Conservation (phyloP, 2,329 filamentous ascomycete genomes). For the Cladosporium velox region DNA sequence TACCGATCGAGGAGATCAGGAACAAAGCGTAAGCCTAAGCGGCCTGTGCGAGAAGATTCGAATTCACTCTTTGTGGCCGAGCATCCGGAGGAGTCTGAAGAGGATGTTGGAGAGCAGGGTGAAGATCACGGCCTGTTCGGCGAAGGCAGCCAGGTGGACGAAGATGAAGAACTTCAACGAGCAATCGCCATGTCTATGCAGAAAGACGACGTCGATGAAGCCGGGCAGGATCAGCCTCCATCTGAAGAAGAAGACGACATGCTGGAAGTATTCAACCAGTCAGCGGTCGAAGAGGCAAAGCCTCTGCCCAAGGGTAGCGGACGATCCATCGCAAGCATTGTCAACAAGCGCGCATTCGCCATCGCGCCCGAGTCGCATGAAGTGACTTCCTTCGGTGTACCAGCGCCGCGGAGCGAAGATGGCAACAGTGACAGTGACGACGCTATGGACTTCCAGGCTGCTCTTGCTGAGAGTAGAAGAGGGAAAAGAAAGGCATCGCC, state of each 20-base stretch:
- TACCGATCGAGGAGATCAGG: conserved; percentile 46
- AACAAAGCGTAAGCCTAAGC: conserved; percentile 25
- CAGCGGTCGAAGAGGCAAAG: conserved; percentile 44
- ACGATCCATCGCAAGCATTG: conserved; percentile 69
- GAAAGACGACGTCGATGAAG: conserved; percentile 54
- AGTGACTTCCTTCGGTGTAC: conserved; percentile 36
- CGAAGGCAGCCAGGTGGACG: conserved; percentile 55
- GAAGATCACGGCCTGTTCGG: conserved; percentile 60
- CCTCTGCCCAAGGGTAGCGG: conserved; percentile 49
- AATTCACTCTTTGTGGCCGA: conserved; percentile 60
- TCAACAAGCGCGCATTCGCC: conserved; percentile 72
- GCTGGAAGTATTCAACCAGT: conserved; percentile 49
- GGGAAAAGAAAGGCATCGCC: conserved; percentile 37
- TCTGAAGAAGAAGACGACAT: conserved; percentile 42
- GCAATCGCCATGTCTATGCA: conserved; percentile 84
- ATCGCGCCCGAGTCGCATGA: conserved; percentile 51
- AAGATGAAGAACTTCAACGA: conserved; percentile 74
- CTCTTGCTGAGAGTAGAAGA: conserved; percentile 68
- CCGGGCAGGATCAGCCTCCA: conserved; percentile 2
- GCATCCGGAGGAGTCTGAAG: conserved; percentile 33
- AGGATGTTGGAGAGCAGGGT: conserved; percentile 34
- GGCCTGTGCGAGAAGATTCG: conserved; percentile 41
- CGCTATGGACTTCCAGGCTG: conserved; percentile 72
- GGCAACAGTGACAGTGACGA: conserved; percentile 60
- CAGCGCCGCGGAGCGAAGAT: conserved; percentile 34